A percentile compares a stretch with the other conserved stretches of the same genome.
Conservation (phyloP, 805 yeast genomes). For the Zygosaccharomyces lentus region DNA sequence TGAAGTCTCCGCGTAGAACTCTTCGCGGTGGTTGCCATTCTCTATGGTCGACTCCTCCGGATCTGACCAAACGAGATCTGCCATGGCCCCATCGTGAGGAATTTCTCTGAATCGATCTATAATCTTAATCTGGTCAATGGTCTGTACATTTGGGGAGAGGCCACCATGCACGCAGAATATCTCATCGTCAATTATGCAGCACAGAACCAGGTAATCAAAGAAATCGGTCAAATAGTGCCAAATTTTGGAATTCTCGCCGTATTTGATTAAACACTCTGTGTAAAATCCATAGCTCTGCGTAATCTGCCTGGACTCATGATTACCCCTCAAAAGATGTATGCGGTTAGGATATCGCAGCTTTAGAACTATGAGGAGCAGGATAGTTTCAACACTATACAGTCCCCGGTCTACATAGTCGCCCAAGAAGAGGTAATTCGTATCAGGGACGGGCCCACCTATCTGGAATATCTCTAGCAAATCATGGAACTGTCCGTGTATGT, state of each 20-base stretch:
- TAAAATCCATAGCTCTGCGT: conserved; percentile 97
- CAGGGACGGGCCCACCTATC: conserved; percentile 91
- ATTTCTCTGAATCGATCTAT: conserved; percentile 91
- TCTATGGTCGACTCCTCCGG: conserved; percentile 70
- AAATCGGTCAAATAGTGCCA: conserved; percentile 90
- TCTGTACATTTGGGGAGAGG: conserved; percentile 88
- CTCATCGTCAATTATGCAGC: conserved; percentile 84
- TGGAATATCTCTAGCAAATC: conserved; percentile 88
- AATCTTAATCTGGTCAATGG: conserved; percentile 83
- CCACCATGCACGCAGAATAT: conserved; percentile 98
- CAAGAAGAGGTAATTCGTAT: conserved; percentile 84
- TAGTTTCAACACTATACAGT: conserved; percentile 88
- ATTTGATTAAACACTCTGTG: conserved; percentile 87
- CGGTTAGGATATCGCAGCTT: conserved; percentile 86
- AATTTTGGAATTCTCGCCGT: conserved; percentile 65
- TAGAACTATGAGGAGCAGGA: conserved; percentile 71
- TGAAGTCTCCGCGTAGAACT: conserved; percentile 21
- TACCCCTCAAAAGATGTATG: conserved; percentile 81
- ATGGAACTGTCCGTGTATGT: conserved; percentile 95
- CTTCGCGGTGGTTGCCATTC: conserved; percentile 32
- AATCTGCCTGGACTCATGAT: conserved; percentile 94
- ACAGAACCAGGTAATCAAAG: conserved; percentile 84
- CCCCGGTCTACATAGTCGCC: conserved; percentile 98
- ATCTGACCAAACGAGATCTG: conserved; percentile 97
- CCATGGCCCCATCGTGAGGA: conserved; percentile 99